phyloP scores from a whole-genome alignment of 2,329 filamentous ascomycete species.

The Tetracladium maxilliforme region DNA sequence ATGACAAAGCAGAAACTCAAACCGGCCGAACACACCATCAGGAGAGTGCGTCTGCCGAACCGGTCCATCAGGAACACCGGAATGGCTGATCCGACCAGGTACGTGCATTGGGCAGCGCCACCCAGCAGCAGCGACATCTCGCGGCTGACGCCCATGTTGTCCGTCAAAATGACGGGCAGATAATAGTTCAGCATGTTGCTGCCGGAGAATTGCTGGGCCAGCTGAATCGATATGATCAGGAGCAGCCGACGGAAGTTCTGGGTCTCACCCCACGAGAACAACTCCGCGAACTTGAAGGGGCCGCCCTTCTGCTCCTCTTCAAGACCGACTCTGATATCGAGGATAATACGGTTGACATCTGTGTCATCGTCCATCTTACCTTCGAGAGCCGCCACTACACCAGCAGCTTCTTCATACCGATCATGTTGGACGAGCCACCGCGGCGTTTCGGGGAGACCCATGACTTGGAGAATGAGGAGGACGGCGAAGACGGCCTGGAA shows the following conservation, averaged over 20 bases:
- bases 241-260: slow-evolving; percentile 7
- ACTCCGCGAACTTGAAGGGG: slow-evolving; percentile 8
- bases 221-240: slow-evolving; percentile 3
- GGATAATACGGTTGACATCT: slow-evolving; percentile 11
- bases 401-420: slow-evolving; percentile 14
- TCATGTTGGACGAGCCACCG: slow-evolving; percentile 18
- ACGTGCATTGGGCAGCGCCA: slow-evolving; percentile 22
- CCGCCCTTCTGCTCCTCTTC: slow-evolving; percentile 12
- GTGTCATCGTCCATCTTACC: slow-evolving; percentile 7
- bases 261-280: slow-evolving; percentile 7
- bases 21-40: slow-evolving; percentile 23
- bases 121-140: slow-evolving; percentile 30
- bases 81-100: slow-evolving; percentile 22
- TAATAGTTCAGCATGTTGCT: slow-evolving; percentile 13
- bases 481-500: slow-evolving; percentile 23
- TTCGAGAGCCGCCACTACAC: slow-evolving; percentile 13
- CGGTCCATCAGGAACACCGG: slow-evolving; percentile 24
- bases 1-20: slow-evolving; percentile 26
- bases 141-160: slow-evolving; percentile 20
- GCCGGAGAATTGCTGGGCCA: slow-evolving; percentile 4
- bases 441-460: slow-evolving; percentile 21
- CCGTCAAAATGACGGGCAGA: slow-evolving; percentile 20
- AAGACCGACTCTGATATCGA: slow-evolving; percentile 18
- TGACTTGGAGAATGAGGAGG: slow-evolving; percentile 17
- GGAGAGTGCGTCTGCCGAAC: slow-evolving; percentile 22